These are phyloP conservation scores for Gastrolobium bilobum DNA, from an alignment of 306 rosid species.

Conservation along the genomic window DNA sequence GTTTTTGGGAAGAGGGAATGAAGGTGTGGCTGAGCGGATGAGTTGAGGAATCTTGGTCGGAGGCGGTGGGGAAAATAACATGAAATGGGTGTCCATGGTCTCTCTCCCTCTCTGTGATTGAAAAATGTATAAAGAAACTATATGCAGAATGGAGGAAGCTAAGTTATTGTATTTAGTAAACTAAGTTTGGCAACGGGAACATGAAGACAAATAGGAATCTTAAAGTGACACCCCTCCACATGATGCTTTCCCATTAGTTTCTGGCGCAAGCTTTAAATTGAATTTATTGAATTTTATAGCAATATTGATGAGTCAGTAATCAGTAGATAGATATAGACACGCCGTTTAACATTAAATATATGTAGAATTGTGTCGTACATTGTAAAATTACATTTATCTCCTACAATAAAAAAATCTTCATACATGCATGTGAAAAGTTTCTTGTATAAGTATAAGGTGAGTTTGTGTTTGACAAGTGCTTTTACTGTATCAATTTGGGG, in stretches of 20 bases:
- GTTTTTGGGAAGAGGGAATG: conserved; percentile 43
- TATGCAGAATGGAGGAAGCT: conserved; percentile 8
- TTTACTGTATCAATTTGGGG: too few species aligned
- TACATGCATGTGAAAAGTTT: too few species aligned
- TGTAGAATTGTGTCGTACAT: too few species aligned
- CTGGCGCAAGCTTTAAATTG: conserved; percentile 33
- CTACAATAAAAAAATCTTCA: too few species aligned
- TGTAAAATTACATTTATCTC: too few species aligned
- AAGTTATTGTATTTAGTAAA: background rate
- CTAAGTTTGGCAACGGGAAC: conserved; percentile 24
- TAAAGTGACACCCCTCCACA: background rate
- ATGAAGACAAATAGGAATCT: conserved; percentile 60
- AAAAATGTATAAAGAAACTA: conserved; percentile 10
- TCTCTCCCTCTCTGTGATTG: conserved; percentile 28
- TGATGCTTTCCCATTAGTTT: conserved; percentile 46
- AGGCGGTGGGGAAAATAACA: conserved; percentile 53
- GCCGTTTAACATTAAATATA: too few species aligned
- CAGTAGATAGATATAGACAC: too few species aligned
- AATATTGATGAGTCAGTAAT: background rate
- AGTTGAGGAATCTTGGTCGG: conserved; percentile 39
- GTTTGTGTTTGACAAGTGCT: too few species aligned
- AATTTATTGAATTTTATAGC: background rate
- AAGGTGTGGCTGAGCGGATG: conserved; percentile 41
- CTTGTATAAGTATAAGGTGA: too few species aligned
- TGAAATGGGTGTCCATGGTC: conserved; percentile 55